Base-by-base conservation (phyloP, 1,139 yeast genomes). In the Tardiomyces depauwii region DNA sequence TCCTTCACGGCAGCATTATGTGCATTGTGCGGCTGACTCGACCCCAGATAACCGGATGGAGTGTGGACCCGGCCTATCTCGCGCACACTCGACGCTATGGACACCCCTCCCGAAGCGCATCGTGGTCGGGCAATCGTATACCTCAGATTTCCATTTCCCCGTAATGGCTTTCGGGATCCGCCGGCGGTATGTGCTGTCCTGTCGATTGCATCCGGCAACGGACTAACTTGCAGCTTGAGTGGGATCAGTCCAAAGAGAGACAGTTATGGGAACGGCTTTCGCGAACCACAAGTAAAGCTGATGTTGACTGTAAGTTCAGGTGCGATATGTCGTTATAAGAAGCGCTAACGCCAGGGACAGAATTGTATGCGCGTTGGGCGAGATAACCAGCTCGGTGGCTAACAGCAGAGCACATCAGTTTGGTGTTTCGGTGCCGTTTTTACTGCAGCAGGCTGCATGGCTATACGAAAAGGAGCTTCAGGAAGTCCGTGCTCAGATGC, bases 361-460 rank as follows among this genome's bases (percentile, higher is more conserved):
- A 21, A 21, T 7, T 21, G 25, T 21, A 21, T 7, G 25, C 7
- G 25, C 4, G 25, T 7, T 4, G 25, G 7, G 4, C 7, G 4
- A 21, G 25, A 21, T 21, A 5, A n/a, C 7, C 25, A 21, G 25
- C 7, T 4, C 25, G 7, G 7, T 21, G 25, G 7, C 25, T 21
- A 21, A 21, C 25, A 21, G 7, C 4, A 21, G 25, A 21, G 25
- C 25, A 4, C 25, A 21, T 4, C 25, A 21, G 7, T 70, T 71
- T 46, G 55, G 59, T 11, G 74, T 68, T 2, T 60, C 72, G 2
- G 63, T 63, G 6, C 63, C 68, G 7, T 71, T 70, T 46, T 57
- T 71, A 2, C 64, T 71, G 21, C 74, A 71, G 50, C 74, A 71
- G 49, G 72, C 74, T 1, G 71, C 70, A 5, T 70, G 75, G 74